These are phyloP conservation scores for Hypoxylon rickii DNA, from an alignment of 495 filamentous ascomycete genomes.

Conservation along the genomic window DNA sequence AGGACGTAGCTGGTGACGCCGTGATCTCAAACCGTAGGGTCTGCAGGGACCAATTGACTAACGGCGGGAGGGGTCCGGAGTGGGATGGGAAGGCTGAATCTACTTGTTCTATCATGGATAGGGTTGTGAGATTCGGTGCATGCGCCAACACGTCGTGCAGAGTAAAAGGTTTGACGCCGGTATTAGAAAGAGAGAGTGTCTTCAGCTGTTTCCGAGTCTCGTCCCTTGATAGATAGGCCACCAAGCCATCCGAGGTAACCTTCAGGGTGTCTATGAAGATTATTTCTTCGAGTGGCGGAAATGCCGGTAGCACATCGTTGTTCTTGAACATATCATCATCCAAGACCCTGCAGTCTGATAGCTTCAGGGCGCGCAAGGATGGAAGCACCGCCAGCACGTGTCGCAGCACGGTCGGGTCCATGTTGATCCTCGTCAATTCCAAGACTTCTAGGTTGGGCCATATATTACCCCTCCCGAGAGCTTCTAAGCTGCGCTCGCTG, in stretches of 20 bases:
- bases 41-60: constrained; percentile 68
- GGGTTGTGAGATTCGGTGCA: constrained; percentile 63
- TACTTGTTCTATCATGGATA: constrained; percentile 70
- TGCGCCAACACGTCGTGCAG: constrained; percentile 67
- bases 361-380: constrained; percentile 69
- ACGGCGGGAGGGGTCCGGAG: constrained; percentile 57
- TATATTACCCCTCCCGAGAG: constrained; percentile 63
- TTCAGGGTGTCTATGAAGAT: constrained; percentile 68
- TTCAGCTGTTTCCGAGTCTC: constrained; percentile 57
- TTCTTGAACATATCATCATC: constrained; percentile 73
- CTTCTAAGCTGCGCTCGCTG: constrained; percentile 75
- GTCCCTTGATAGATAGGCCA: constrained; percentile 58
- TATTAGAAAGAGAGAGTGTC: constrained; percentile 66
- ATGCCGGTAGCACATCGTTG: constrained; percentile 63
- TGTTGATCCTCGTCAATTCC: constrained; percentile 70
- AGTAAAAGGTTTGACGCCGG: constrained; percentile 65
- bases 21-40: constrained; percentile 83
- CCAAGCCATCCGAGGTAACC: constrained; percentile 72
- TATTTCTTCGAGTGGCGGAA: constrained; percentile 72
- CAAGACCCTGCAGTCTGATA: constrained; percentile 69
- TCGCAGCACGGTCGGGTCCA: constrained; percentile 75
- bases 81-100: constrained; percentile 64
- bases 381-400: constrained; percentile 69
- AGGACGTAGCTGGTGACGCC: constrained; percentile 56
- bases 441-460: constrained; percentile 83